Base-by-base conservation (phyloP, 805 yeast species). In the Jamesozyma hellenica region DNA sequence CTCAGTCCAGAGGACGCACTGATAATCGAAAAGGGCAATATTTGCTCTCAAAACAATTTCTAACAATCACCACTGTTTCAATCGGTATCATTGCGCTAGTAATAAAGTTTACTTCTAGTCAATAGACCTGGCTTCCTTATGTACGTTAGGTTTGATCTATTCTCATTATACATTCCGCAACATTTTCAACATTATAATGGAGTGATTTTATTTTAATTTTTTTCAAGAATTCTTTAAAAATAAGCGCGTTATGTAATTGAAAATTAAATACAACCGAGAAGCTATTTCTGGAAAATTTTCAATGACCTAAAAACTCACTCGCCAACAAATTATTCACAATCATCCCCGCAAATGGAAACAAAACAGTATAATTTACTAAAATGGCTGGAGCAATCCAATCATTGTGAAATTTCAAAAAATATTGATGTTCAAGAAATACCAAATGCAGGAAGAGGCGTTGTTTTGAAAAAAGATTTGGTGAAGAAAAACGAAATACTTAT, bases 401-500 rank as follows among this genome's bases (percentile, higher is more conserved):
- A 41, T 8, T 56, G 65, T 26, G 36, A 35, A 19, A 54, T 77
- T 3, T 65, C 74, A 2, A 50, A 64, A 0, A 66, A 63, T 28
- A 52, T 77, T 6, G 49, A 49, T 2, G 68, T 79, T 7, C 53
- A 49, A 11, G 70, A 72, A 25, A 63, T 69, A 11, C 48, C 50
- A 1, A 63, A 59, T 9, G 63, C 74, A 13, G 95, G 95, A 14
- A 70, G 87, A 54, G 83, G 85, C 41, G 68, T 85, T 19, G 62
- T 70, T 4, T 40, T 48, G 70, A 80, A 16, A 41, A 16, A 3
- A 3, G 52, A 53, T 0, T 36, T 42, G 2, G 51, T 85, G n/a
- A 47, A 43, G 4, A 46, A 51, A 11, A 61, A 68, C 35, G 74
- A 74, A 39, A 54, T 57, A 13, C 50, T 84, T 14, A 64, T 82